A percentile compares a stretch with the other conserved stretches of the same genome.
phyloP scores from a whole-genome alignment of 768 basidiomycete genomes.

The Rhodosporidiobolus sp. region DNA sequence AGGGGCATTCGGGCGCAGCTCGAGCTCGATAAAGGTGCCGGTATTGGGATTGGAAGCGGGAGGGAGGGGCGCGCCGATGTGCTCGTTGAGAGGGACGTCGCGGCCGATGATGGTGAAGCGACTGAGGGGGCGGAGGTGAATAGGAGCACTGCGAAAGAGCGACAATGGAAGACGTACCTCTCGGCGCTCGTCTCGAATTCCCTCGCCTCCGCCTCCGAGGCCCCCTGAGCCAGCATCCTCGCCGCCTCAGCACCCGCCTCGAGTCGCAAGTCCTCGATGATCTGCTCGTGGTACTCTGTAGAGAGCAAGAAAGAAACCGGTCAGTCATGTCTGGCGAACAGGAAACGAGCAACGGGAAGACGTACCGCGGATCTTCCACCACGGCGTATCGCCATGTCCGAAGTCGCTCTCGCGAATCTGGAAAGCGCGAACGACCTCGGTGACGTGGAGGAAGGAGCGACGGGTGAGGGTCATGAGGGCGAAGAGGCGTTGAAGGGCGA shows the following conservation, averaged over 20 bases:
- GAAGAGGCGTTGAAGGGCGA: constrained; percentile 32
- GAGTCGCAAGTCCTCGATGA: constrained; percentile 2
- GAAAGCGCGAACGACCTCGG: constrained; percentile 24
- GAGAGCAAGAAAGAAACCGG: not conserved
- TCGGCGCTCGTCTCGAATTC: not conserved
- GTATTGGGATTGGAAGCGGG: not conserved
- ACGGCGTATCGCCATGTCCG: not conserved
- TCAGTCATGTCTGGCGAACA: no score
- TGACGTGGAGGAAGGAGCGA: constrained; percentile 28
- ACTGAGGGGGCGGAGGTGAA: not conserved
- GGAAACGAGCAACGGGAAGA: not conserved
- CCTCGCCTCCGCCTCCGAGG: not conserved
- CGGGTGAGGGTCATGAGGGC: constrained; percentile 22
- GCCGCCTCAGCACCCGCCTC: not conserved
- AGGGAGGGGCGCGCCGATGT: constrained; percentile 1
- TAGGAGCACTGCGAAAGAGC: not conserved
- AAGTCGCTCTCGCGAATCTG: constrained; percentile 16
- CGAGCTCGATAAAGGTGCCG: not conserved
- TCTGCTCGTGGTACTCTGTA: constrained; percentile 3
- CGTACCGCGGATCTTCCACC: constrained; percentile 4
- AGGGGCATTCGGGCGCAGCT: not conserved
- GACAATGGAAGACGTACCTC: constrained; percentile 16
- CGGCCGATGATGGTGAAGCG: constrained; percentile 11
- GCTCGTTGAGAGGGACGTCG: not conserved
- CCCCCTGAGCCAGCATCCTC: not conserved